Evolutionary conservation across 805 yeast species (phyloP), one percentile per base, ranked within the genome.

Genomic region (Kluyveromyces dobzhanskii): DNA sequence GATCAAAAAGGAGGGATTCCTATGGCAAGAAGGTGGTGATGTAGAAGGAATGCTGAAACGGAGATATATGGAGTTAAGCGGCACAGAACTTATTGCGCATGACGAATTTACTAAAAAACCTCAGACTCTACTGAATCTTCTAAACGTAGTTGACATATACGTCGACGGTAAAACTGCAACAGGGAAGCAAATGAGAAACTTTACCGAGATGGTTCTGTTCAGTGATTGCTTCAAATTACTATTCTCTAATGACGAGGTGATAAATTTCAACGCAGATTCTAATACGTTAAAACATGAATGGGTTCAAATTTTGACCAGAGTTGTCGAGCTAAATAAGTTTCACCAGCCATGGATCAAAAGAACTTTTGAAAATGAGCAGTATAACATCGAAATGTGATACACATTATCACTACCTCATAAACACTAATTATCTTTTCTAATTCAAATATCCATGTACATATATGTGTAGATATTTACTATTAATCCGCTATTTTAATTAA

Each of bases 11-110:
- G 80, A 82, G 54, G 97, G 97, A 0, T 79, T 66, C 51, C 64
- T 90, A 63, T 76, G 77, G 50, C 97, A 88, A 62, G 85, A 81
- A 53, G 97, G 97, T 14, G 97, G 97, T 8, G 97, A 88, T 62
- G 74, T 92, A 48, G 73, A 70, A 12, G 65, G 69, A 21, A 35
- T 52, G 24, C 76, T 88, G 78, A 75, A 83, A 48, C 74, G 82
- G 47, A 70, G 97, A 41, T 85, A 61, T 62, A 86, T 80, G 64
- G 78, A 73, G 46, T 66, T 88, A n/a, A 66, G 72, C 33, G 94
- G 90, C 0, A 71, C 78, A 7, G 75, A 78, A 26, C 64, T 88
- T 48, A 68, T 78, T 39, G 95, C 95, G 0, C 85, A 80, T 54
- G 80, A 84, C 48, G 92, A 81, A 46, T 66, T 66, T 21, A 67